Conservation (phyloP, 2,329 filamentous ascomycete genomes). For the Claviceps fusiformis region DNA sequence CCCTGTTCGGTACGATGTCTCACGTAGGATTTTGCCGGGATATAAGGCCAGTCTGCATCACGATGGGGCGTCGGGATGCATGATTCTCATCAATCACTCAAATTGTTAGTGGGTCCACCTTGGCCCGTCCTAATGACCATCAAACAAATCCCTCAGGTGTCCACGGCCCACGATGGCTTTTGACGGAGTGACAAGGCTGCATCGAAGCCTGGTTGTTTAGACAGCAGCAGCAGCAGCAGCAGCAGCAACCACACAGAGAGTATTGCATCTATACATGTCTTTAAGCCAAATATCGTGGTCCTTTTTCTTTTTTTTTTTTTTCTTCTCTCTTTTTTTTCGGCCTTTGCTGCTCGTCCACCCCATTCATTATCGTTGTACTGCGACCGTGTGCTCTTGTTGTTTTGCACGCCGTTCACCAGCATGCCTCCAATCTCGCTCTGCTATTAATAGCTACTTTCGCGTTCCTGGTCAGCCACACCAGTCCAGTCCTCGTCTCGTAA, state of each 20-base stretch:
- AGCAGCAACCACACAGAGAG: too few relatives aligned
- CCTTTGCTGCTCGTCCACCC: too few relatives aligned
- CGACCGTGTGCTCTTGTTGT: too few relatives aligned
- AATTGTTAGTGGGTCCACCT: not conserved
- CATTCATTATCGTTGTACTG: too few relatives aligned
- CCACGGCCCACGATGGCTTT: not conserved
- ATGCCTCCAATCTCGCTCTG: not conserved
- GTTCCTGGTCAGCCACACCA: not conserved
- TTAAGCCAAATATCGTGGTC: too few relatives aligned
- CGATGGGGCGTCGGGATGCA: not conserved
- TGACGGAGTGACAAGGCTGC: too few relatives aligned
- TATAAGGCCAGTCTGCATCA: not conserved
- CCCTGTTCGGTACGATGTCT: not conserved
- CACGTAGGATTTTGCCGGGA: not conserved
- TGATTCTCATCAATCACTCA: not conserved
- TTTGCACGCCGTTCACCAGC: not conserved
- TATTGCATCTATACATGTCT: too few relatives aligned
- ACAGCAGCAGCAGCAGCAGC: too few relatives aligned
- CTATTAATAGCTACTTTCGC: not conserved
- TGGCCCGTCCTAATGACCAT: not conserved
- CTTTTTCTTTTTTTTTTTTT: too few relatives aligned
- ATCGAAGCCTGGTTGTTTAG: not conserved
- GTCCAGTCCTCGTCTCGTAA: not conserved
- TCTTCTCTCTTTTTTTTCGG: too few relatives aligned
- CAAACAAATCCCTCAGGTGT: not conserved